Base-by-base conservation (phyloP, 495 filamentous ascomycete genomes). In the Aspergillus campestris region DNA sequence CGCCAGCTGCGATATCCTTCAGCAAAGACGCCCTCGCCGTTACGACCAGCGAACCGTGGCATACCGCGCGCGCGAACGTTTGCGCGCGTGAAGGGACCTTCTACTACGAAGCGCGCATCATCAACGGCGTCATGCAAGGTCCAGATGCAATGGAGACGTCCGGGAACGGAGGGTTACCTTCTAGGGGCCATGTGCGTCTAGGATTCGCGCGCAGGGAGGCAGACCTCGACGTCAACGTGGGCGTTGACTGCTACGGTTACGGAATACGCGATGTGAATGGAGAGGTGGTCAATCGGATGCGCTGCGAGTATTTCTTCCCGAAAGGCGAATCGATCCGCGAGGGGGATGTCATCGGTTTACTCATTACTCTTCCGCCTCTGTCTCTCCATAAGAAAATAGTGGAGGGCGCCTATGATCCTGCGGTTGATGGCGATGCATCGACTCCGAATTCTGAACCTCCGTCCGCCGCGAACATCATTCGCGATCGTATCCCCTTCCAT, bases 161-260 rank as follows among this genome's bases (percentile, higher is more conserved):
- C 33, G 48, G 57, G 1, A 70, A 64, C 30, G 56, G 68, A 10
- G 55, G 65, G 5, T 39, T 52, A 14, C 48, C 67, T 1, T 55
- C 65, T n/a, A 68, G 71, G 42, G 87, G 86, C 30, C 89, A 98
- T 62, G 84, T 96, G 8, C 81, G 94, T 9, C 73, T 97, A 42
- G 94, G 94, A 2, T 96, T 87, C 65, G 89, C 92, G 1, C 71
- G 94, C 43, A 75, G 91, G 30, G 94, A 99, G 55, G 89, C 90
- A 8, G 87, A 87, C 12, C 70, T 95, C 3, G 94, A 97, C 54
- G 86, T 87, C 10, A 92, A 94, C 8, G 88, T 96, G 9, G 94
- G 94, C 0, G 95, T 90, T 53, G 92, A 99, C 61, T 89, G 87
- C 31, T 97, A 97, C 62, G 92, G 89, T 38, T 99, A 99, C 60